A percentile compares a stretch with the other conserved stretches of the same genome.
Evolutionary conservation across 257 asterid species (phyloP).

Genomic region (Primulina eburnea): DNA sequence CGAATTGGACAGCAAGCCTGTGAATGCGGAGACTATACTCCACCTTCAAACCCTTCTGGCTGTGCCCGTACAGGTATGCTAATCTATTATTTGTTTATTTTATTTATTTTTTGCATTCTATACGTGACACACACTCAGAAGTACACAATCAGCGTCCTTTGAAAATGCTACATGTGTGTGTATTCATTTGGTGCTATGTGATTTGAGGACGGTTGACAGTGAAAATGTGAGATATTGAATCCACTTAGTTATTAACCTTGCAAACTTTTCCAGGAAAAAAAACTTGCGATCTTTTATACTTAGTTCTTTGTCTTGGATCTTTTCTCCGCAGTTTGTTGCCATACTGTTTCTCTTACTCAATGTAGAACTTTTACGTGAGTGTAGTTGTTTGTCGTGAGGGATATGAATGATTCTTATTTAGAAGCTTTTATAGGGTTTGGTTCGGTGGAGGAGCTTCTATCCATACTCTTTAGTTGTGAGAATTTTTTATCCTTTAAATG

Average conservation of each 20-base stretch:
- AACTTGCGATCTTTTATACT: not conserved
- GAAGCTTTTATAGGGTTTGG: not conserved
- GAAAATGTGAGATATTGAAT: no score
- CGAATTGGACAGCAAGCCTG: constrained; percentile 38
- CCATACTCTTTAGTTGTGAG: not conserved
- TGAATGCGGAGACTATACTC: constrained; percentile 55
- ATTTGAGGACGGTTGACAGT: constrained; percentile 12
- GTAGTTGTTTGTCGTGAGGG: not conserved
- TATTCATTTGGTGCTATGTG: constrained; percentile 13
- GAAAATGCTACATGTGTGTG: constrained; percentile 13
- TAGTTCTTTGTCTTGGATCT: not conserved
- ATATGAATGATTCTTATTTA: constrained; percentile 1
- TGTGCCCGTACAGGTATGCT: constrained; percentile 86
- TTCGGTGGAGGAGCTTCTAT: not conserved
- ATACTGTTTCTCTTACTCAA: not conserved
- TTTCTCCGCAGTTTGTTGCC: not conserved
- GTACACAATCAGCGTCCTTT: constrained; percentile 1
- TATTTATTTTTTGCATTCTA: constrained; percentile 7
- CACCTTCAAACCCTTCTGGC: constrained; percentile 78
- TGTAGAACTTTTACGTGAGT: not conserved
- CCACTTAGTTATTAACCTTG: not conserved
- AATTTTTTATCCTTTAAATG: not conserved
- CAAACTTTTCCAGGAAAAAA: not conserved
- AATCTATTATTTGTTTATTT: constrained; percentile 20
- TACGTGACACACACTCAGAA: not conserved